A percentile compares a stretch with the other conserved stretches of the same genome.
Evolutionary conservation across 169 alveolate species (phyloP).

Genomic region (Perkinsus marinus): DNA sequence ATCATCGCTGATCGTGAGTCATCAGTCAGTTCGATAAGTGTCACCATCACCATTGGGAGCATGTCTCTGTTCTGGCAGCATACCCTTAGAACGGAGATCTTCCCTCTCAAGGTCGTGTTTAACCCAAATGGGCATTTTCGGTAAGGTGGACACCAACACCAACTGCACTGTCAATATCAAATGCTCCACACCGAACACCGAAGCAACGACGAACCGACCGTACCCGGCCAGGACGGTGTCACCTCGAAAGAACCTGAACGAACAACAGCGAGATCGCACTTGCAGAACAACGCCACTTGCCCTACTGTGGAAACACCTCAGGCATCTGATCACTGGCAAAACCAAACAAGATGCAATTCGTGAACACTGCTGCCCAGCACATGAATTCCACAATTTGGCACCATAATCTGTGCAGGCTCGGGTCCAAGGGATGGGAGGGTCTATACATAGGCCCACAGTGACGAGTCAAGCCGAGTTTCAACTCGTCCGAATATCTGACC

Average conservation of each 20-base stretch:
- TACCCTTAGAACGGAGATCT: background rate
- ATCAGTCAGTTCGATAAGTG: no score
- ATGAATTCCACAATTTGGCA: background rate
- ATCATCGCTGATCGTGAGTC: no score
- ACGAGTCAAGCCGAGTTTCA: background rate
- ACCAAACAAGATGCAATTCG: background rate
- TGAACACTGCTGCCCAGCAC: background rate
- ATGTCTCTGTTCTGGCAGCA: background rate
- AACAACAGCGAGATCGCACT: background rate
- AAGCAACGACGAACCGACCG: background rate
- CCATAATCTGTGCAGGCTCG: background rate
- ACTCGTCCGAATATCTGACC: background rate
- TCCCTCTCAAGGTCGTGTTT: background rate
- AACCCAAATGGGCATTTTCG: background rate
- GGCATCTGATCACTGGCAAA: background rate
- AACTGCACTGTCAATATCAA: background rate
- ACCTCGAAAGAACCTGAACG: background rate
- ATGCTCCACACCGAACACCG: background rate
- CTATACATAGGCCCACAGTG: background rate
- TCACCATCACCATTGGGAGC: no score
- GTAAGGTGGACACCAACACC: background rate
- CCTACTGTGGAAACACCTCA: background rate
- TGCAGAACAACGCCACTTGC: background rate
- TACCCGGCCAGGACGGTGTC: background rate
- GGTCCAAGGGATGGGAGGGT: background rate